Evolutionary conservation across 768 basidiomycete genomes (phyloP).

Genomic region (Trametes meyenii): DNA sequence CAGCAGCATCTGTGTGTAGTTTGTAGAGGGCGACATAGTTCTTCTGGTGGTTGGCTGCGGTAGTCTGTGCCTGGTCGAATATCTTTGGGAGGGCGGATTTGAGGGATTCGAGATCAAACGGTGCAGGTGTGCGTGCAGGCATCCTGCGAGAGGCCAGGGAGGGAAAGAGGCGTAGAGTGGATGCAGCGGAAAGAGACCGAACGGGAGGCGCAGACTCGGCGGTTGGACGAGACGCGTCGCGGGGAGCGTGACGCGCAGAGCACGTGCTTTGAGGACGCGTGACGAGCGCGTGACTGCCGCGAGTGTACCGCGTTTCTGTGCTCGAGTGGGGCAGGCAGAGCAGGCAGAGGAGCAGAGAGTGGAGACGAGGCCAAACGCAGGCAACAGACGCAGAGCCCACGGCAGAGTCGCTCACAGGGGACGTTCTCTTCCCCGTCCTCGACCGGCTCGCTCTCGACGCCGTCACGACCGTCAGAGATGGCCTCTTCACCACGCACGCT

Average conservation of each 20-base stretch:
- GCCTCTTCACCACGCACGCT: constrained; percentile 20
- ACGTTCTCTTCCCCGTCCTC: background rate
- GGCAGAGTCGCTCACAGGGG: too few species aligned
- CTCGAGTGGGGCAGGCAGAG: background rate
- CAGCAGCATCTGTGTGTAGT: constrained; percentile 67
- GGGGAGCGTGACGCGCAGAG: constrained; percentile 13
- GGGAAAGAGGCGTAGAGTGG: background rate
- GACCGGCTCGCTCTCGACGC: constrained; percentile 5
- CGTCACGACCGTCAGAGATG: constrained; percentile 22
- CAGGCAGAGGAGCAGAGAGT: background rate
- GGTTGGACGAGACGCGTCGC: constrained; percentile 1
- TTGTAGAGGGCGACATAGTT: constrained; percentile 84
- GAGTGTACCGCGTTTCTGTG: constrained; percentile 12
- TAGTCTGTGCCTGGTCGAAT: constrained; percentile 78
- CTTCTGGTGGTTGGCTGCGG: constrained; percentile 84
- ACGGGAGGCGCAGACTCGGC: too few species aligned
- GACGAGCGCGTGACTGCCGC: constrained; percentile 3
- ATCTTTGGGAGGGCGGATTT: constrained; percentile 55
- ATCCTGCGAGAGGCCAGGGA: constrained; percentile 22
- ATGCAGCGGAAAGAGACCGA: background rate
- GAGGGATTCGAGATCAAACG: constrained; percentile 34
- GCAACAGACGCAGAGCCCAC: too few species aligned
- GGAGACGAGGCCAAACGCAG: too few species aligned
- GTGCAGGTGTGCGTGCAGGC: constrained; percentile 30
- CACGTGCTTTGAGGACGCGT: constrained; percentile 18